These are phyloP conservation scores for Pichia cactophila DNA, from an alignment of 1,139 yeast genomes.

Conservation along the genomic window DNA sequence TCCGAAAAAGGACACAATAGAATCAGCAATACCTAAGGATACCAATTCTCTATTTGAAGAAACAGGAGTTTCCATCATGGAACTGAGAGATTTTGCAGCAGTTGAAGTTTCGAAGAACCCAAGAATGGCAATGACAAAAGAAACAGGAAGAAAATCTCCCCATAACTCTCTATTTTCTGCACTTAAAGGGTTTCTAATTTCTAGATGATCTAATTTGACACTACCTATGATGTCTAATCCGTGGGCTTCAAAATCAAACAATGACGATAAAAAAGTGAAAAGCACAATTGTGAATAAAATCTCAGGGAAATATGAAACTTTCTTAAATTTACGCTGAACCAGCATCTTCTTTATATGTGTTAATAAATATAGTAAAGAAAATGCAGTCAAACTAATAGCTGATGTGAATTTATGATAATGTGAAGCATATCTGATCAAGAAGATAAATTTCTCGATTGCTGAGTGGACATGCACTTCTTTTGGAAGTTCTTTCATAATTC, in stretches of 20 bases:
- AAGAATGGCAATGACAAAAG: slow-evolving; percentile 73
- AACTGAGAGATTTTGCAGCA: slow-evolving; percentile 75
- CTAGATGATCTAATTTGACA: slow-evolving; percentile 39
- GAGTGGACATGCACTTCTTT: slow-evolving; percentile 55
- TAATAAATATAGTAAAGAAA: slow-evolving; percentile 35
- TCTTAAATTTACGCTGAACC: slow-evolving; percentile 26
- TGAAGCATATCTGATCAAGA: slow-evolving; percentile 38
- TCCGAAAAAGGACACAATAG: slow-evolving; percentile 62
- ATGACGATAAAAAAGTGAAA: slow-evolving; percentile 51
- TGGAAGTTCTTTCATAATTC: slow-evolving; percentile 32
- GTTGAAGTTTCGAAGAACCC: slow-evolving; percentile 95
- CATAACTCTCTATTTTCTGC: slow-evolving; percentile 31
- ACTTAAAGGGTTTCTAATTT: slow-evolving; percentile 43
- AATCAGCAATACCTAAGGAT: slow-evolving; percentile 74
- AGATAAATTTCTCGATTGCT: slow-evolving; percentile 62
- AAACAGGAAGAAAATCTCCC: slow-evolving; percentile 43
- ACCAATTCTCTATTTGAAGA: slow-evolving; percentile 71
- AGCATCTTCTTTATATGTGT: slow-evolving; percentile 38
- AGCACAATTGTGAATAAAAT: slow-evolving; percentile 65
- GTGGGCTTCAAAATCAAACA: slow-evolving; percentile 40
- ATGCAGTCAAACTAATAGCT: slow-evolving; percentile 43
- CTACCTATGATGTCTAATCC: slow-evolving; percentile 70
- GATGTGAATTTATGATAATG: slow-evolving; percentile 45
- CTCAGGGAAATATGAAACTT: slow-evolving; percentile 65
- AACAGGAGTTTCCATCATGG: slow-evolving; percentile 55